These are phyloP conservation scores for Phytophthora kernoviae DNA, from an alignment of 352 stramenopile genomes.

Conservation along the genomic window DNA sequence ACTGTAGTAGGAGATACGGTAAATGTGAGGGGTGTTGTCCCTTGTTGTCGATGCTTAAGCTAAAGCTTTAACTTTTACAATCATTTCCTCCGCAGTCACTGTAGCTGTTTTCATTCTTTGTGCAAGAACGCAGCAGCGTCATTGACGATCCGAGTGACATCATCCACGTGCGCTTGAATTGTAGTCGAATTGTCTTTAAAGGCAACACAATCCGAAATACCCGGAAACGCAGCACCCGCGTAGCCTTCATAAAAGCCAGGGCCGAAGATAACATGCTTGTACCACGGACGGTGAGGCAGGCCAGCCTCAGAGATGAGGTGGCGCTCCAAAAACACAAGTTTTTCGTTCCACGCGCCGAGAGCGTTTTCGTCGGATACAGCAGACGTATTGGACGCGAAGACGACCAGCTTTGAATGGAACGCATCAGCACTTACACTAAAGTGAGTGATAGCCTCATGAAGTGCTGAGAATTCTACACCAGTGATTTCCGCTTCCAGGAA, in stretches of 20 bases:
- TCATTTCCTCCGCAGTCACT: too few species aligned
- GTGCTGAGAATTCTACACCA: conserved; percentile 30
- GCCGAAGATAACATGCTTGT: conserved; percentile 30
- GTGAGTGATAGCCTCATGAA: conserved; percentile 37
- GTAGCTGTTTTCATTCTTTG: conserved; percentile 3
- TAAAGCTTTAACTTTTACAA: too few species aligned
- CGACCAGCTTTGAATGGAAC: conserved; percentile 16
- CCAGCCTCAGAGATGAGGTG: conserved; percentile 19
- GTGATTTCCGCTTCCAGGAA: conserved; percentile 27
- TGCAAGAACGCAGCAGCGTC: conserved; percentile 31
- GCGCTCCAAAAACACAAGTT: conserved; percentile 22
- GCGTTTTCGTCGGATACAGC: conserved; percentile 1
- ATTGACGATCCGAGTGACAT: conserved; percentile 28
- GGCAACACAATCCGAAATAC: conserved; percentile 1
- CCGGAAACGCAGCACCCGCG: conserved; percentile 16
- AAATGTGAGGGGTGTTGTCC: too few species aligned
- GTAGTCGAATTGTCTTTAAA: conserved; percentile 20
- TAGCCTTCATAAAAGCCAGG: conserved; percentile 32
- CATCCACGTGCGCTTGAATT: conserved; percentile 18
- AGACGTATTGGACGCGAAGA: conserved; percentile 20
- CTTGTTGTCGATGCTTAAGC: too few species aligned
- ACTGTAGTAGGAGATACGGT: too few species aligned
- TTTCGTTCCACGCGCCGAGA: conserved; percentile 12
- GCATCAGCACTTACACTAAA: conserved; percentile 21
- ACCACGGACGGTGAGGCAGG: conserved; percentile 24